Percentiles rank a stretch among this genome's conserved stretches.
These are phyloP conservation scores for Teratosphaeria epicoccoides DNA, from an alignment of 2,329 filamentous ascomycete genomes.

Conservation along the genomic window DNA sequence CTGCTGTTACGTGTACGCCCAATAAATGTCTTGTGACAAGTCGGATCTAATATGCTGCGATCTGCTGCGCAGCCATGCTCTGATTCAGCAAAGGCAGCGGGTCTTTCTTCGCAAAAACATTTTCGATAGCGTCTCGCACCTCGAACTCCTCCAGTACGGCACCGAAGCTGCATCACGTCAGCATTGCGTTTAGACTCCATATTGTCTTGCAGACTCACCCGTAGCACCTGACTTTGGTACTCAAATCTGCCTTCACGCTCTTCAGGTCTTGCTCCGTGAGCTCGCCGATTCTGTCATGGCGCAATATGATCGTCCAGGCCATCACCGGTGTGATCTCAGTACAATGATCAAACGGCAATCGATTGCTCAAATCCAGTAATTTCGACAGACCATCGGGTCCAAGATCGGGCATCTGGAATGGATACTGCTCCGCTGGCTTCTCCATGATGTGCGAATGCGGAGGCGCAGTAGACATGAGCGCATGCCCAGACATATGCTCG, in stretches of 20 bases:
- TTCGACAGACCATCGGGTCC: constrained; percentile 67
- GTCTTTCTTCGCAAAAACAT: constrained; percentile 51
- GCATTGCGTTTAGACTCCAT: not conserved
- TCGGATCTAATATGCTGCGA: not conserved
- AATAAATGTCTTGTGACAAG: not conserved
- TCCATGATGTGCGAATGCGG: constrained; percentile 53
- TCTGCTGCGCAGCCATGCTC: not conserved
- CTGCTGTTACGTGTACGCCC: not conserved
- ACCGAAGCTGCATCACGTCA: constrained; percentile 43
- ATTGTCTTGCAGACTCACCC: constrained; percentile 51
- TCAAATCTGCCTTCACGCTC: constrained; percentile 60
- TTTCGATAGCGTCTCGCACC: constrained; percentile 66
- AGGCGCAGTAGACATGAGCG: constrained; percentile 84
- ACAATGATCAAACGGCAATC: constrained; percentile 59
- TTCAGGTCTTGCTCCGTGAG: constrained; percentile 60
- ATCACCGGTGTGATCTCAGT: constrained; percentile 91
- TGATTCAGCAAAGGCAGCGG: not conserved
- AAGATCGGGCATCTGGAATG: constrained; percentile 60
- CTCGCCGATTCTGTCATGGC: constrained; percentile 57
- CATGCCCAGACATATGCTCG: constrained; percentile 65
- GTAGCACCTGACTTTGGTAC: constrained; percentile 79
- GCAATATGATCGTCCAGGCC: constrained; percentile 75
- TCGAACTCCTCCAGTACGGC: constrained; percentile 64
- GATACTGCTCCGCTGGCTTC: constrained; percentile 46
- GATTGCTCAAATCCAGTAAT: constrained; percentile 72